phyloP scores from a whole-genome alignment of 306 rosid genomes.

The Spatholobus suberectus region DNA sequence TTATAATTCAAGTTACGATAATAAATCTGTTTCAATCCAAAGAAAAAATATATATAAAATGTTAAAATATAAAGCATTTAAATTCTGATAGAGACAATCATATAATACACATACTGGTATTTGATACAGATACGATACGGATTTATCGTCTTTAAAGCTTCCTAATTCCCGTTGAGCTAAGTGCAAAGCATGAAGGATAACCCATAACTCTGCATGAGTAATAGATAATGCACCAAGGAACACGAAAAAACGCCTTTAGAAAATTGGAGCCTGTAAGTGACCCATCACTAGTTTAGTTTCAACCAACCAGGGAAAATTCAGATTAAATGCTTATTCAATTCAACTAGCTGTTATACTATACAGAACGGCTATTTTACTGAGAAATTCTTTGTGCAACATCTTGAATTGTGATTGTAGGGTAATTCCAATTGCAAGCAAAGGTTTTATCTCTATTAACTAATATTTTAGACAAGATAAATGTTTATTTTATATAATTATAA shows the following conservation, averaged over 20 bases:
- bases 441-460: neutral
- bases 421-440: slow-evolving; percentile 24
- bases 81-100: neutral
- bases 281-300: neutral
- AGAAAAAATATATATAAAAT: neutral
- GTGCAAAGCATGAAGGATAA: no score
- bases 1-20: neutral
- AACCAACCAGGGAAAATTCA: neutral
- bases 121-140: no score
- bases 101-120: no score
- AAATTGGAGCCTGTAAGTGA: neutral
- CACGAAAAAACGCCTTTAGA: no score
- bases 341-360: neutral
- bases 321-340: neutral
- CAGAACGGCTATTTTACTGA: neutral
- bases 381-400: neutral
- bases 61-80: neutral
- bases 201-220: no score
- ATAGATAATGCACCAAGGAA: no score
- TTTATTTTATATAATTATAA: no score
- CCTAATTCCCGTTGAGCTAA: no score
- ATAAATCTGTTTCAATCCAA: neutral
- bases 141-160: no score
- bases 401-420: slow-evolving; percentile 6
- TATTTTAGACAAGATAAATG: no score